phyloP scores from a whole-genome alignment of 169 alveolate species.

The Eimeria brunetti region DNA sequence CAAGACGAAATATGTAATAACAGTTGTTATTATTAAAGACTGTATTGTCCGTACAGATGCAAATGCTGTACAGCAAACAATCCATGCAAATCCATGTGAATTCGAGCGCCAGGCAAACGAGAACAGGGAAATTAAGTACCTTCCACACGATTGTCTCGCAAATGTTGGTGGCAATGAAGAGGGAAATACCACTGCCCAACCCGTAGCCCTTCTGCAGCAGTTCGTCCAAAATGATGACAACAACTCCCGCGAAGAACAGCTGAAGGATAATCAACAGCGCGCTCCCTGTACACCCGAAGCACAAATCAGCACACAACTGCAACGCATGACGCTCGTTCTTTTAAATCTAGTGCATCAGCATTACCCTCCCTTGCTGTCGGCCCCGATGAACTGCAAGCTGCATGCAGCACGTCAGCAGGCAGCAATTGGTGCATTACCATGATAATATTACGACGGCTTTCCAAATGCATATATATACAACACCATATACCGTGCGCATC shows the following conservation, averaged over 20 bases:
- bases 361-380: background rate
- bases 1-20: too few relatives aligned
- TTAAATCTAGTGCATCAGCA: background rate
- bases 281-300: conserved; percentile 87
- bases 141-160: conserved; percentile 99
- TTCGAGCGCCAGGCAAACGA: background rate
- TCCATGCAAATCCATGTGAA: background rate
- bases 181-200: conserved; percentile 99
- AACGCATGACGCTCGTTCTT: background rate
- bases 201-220: conserved; percentile 99
- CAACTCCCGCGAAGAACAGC: conserved; percentile 99
- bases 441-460: too few relatives aligned
- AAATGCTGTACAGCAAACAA: background rate
- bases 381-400: background rate
- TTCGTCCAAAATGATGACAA: conserved; percentile 99
- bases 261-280: conserved; percentile 97
- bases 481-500: too few relatives aligned
- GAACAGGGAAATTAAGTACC: conserved; percentile 45
- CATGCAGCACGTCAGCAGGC: background rate
- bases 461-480: too few relatives aligned
- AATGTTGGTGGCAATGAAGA: conserved; percentile 99
- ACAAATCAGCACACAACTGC: background rate
- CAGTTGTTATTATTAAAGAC: too few relatives aligned
- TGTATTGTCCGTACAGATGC: too few relatives aligned
- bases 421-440: background rate